Percentiles rank a stretch among this genome's conserved stretches.
Conservation (phyloP, 768 basidiomycete species). For the Russula lepida region DNA sequence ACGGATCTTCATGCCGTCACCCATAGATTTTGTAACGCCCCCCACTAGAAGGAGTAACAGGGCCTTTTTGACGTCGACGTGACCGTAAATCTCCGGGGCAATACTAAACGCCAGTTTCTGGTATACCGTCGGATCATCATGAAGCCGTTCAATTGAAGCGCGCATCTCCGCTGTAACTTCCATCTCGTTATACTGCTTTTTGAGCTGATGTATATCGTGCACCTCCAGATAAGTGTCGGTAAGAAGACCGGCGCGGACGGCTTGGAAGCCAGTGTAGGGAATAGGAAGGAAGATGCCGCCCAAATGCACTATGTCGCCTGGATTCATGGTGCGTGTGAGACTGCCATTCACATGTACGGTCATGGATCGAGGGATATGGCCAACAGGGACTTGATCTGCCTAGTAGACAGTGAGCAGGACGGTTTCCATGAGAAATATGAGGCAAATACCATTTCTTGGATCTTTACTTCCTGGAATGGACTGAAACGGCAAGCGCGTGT, state of each 20-base stretch:
- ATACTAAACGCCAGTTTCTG: conserved; percentile 85
- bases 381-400: conserved; percentile 99
- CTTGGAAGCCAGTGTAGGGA: conserved; percentile 96
- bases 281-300: conserved; percentile 97
- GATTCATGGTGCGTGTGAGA: conserved; percentile 84
- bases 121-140: conserved; percentile 73
- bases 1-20: conserved; percentile 98
- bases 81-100: conserved; percentile 98
- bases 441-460: conserved; percentile 86
- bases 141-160: conserved; percentile 56
- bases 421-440: neutral
- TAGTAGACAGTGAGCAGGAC: conserved; percentile 27
- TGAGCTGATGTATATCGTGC: conserved; percentile 86
- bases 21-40: conserved; percentile 90
- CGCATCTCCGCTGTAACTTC: conserved; percentile 82
- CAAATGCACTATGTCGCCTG: conserved; percentile 91
- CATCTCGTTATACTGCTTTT: conserved; percentile 96
- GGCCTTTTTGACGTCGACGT: conserved; percentile 95
- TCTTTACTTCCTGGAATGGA: conserved; percentile 97
- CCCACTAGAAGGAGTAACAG: conserved; percentile 87
- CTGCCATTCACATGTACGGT: conserved; percentile 89
- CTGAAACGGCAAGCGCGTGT: conserved; percentile 94
- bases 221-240: conserved; percentile 96
- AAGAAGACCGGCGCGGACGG: conserved; percentile 89
- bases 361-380: conserved; percentile 98